Percentiles rank a stretch among this genome's conserved stretches.
phyloP scores from a whole-genome alignment of 192 early-diverging fungal species.

The Coemansia javaensis region DNA sequence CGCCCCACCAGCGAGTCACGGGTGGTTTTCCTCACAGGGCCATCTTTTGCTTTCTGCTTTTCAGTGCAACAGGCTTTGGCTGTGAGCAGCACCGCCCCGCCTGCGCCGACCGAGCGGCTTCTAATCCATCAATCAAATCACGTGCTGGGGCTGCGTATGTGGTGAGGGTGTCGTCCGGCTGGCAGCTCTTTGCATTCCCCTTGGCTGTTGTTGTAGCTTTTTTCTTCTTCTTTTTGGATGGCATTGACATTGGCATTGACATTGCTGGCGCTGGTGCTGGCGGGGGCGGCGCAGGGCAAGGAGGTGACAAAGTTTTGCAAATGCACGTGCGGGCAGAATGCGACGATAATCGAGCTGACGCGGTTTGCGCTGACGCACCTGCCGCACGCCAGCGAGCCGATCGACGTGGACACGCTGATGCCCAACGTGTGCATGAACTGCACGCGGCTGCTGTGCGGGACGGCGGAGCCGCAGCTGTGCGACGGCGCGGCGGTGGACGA shows the following conservation, averaged over 20 bases:
- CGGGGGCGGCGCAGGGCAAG: constrained; percentile 7
- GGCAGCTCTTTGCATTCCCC: too few relatives aligned
- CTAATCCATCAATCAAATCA: too few relatives aligned
- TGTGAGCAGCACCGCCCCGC: too few relatives aligned
- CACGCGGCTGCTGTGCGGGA: constrained; percentile 40
- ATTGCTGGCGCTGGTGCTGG: background rate
- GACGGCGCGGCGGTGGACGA: constrained; percentile 49
- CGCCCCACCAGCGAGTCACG: too few relatives aligned
- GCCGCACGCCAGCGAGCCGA: constrained; percentile 44
- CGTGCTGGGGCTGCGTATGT: too few relatives aligned
- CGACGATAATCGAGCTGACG: constrained; percentile 47
- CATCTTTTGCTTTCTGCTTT: too few relatives aligned
- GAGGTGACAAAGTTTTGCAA: constrained; percentile 47
- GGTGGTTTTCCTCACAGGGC: too few relatives aligned
- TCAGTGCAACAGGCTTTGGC: too few relatives aligned
- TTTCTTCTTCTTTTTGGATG: too few relatives aligned
- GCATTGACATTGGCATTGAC: background rate
- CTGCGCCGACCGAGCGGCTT: too few relatives aligned
- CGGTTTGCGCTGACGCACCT: constrained; percentile 36
- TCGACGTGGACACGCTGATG: constrained; percentile 41
- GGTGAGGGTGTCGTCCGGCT: too few relatives aligned
- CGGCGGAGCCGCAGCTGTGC: constrained; percentile 43
- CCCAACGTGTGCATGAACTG: constrained; percentile 53
- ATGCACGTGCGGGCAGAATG: constrained; percentile 48
- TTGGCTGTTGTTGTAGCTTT: too few relatives aligned